Base-by-base conservation (phyloP, 1,284 basidiomycete genomes). In the Marasmius sp. region DNA sequence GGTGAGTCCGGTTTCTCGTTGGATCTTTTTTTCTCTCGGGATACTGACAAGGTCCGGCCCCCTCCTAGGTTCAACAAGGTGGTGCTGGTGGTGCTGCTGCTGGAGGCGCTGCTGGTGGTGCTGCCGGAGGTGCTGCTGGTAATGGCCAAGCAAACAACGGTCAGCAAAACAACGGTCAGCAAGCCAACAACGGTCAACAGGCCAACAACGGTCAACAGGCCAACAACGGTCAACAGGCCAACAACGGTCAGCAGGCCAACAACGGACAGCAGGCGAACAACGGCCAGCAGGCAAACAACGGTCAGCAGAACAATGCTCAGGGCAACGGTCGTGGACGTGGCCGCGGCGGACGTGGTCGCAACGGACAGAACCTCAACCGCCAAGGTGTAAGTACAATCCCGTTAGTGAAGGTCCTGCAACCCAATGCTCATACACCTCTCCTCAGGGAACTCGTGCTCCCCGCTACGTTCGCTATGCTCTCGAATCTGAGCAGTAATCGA, bases 1-100 rank as follows among this genome's bases (percentile, higher is more conserved):
- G 54, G 78, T 76, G 5, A 16, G 52, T 47, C 57, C 18, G 47
- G 20, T 58, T 12, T 12, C 49, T 58, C 43, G n/a, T 11, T 12
- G 27, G 58, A 27, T 2, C 27, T 27, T 5, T 27, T 27, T 27
- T 27, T 62, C 22, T 51, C 60, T 34, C 60, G 56, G 39, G 59
- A 51, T n/a, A 51, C 54, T 45, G 22, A 33, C n/a, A 14, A 10
- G 14, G 5, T 5, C 11, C 56, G 37, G 8, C 41, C 37, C n/a
- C n/a, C n/a, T 33, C 5, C 5, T 54, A 18, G 60, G 58, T 76
- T 22, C 66, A 73, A 37, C 74, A 77, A 64, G 70, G 65, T 59
- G 66, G 58, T 45, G 63, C 49, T 60, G 66, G 62, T 63, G 52
- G 54, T 49, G 45, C 36, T 52, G 54, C 50, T 51, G 54, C 20